These are phyloP conservation scores for Escallonia herrerae DNA, from an alignment of 129 eudicot species.

Conservation along the genomic window DNA sequence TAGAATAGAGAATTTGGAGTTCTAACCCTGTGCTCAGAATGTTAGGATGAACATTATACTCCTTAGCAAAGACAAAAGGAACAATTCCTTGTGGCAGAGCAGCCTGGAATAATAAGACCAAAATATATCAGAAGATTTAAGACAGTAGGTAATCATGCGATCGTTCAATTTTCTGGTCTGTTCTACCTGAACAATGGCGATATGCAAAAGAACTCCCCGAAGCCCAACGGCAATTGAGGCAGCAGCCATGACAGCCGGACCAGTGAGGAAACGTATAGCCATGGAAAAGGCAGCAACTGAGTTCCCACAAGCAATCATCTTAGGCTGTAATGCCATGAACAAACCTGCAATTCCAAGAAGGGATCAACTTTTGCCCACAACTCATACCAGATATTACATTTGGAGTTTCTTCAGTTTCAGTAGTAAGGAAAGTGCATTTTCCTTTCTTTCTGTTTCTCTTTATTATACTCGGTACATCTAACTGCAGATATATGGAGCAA, in stretches of 20 bases:
- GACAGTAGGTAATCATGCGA: not conserved
- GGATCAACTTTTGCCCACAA: not conserved
- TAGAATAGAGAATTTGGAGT: not conserved
- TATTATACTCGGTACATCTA: too few species aligned
- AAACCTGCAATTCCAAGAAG: constrained; percentile 39
- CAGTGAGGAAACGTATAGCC: constrained; percentile 59
- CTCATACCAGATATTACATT: too few species aligned
- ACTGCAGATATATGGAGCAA: too few species aligned
- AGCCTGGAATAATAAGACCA: constrained; percentile 41
- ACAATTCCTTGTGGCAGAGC: constrained; percentile 97
- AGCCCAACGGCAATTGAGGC: constrained; percentile 70
- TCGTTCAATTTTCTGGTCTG: too few species aligned
- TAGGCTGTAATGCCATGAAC: constrained; percentile 93
- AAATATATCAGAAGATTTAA: not conserved
- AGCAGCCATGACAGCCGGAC: constrained; percentile 94
- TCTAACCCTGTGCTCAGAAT: constrained; percentile 90
- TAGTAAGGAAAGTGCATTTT: too few species aligned
- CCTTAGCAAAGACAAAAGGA: constrained; percentile 94
- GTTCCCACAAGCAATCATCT: constrained; percentile 88
- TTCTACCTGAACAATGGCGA: constrained; percentile 86
- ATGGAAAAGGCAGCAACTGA: constrained; percentile 67
- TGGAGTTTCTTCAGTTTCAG: too few species aligned
- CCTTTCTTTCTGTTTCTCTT: too few species aligned
- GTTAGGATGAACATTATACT: constrained; percentile 78
- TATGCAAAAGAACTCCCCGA: constrained; percentile 61